A percentile compares a stretch with the other conserved stretches of the same genome.
phyloP scores from a whole-genome alignment of 495 filamentous ascomycete species.

The Neurospora sp. region DNA sequence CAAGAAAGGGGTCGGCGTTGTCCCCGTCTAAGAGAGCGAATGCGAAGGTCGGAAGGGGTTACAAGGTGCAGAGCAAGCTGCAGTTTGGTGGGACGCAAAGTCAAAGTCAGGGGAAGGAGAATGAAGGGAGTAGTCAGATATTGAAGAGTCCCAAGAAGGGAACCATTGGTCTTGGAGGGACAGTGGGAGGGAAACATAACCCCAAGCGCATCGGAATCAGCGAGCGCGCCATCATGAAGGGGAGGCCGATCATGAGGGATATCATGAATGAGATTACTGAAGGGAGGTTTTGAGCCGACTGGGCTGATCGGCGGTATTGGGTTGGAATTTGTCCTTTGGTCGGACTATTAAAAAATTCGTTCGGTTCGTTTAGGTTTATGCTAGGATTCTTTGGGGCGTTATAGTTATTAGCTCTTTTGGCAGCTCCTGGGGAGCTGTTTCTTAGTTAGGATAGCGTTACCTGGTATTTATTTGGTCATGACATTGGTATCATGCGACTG shows the following conservation, averaged over 20 bases:
- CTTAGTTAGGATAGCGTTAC: no score
- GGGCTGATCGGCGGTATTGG: neutral
- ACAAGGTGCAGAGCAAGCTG: neutral
- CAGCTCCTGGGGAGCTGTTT: no score
- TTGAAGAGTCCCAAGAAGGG: conserved; percentile 10
- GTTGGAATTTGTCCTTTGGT: no score
- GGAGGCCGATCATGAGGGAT: conserved; percentile 35
- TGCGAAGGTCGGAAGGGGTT: neutral
- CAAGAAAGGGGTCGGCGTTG: neutral
- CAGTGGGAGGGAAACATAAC: neutral
- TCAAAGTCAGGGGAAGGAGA: neutral
- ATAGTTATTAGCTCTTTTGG: no score
- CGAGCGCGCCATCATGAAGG: conserved; percentile 27
- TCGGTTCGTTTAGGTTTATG: no score
- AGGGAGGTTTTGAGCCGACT: conserved; percentile 12
- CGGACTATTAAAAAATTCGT: no score
- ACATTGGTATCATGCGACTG: no score
- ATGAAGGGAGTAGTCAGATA: neutral
- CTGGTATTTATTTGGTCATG: no score
- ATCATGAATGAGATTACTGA: conserved; percentile 39
- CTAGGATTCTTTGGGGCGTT: no score
- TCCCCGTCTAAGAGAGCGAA: neutral
- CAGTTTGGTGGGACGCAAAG: neutral
- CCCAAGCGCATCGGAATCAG: conserved; percentile 13
- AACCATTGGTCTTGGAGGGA: no score